Conservation (phyloP, 2,329 filamentous ascomycete genomes). For the Chrysoporthe deuterocubensis region DNA sequence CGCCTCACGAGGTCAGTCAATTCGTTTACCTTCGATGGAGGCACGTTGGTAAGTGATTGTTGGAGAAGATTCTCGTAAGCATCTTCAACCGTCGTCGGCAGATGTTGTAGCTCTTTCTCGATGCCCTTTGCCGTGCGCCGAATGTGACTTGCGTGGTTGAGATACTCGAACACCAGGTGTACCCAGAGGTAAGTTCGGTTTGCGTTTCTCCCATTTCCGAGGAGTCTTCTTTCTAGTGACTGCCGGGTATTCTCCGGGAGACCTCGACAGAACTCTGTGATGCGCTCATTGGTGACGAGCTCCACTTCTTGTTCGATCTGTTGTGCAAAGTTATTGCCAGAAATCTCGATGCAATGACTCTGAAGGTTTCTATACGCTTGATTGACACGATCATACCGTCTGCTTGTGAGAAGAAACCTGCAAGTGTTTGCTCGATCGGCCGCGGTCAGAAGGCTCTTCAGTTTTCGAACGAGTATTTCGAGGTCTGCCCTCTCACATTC, state of each 20-base stretch:
- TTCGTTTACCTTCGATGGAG: background rate
- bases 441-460: background rate
- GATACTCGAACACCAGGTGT: conserved; percentile 2
- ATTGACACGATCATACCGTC: background rate
- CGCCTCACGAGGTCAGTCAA: background rate
- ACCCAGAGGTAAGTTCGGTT: conserved; percentile 4
- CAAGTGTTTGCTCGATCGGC: background rate
- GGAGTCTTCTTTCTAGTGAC: background rate
- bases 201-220: background rate
- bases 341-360: background rate
- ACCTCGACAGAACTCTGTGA: background rate
- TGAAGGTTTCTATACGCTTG: background rate
- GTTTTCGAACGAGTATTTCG: background rate
- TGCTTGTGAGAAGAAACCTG: background rate
- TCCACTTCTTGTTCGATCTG: background rate
- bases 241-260: background rate
- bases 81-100: conserved; percentile 3
- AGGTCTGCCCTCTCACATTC: background rate
- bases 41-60: background rate
- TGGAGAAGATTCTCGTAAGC: background rate
- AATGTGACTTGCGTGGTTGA: background rate
- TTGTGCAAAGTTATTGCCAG: background rate
- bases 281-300: background rate
- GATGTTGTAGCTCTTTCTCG: background rate
- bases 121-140: background rate